Conservation (phyloP, 352 stramenopile genomes). For the Globisporangium solare region DNA sequence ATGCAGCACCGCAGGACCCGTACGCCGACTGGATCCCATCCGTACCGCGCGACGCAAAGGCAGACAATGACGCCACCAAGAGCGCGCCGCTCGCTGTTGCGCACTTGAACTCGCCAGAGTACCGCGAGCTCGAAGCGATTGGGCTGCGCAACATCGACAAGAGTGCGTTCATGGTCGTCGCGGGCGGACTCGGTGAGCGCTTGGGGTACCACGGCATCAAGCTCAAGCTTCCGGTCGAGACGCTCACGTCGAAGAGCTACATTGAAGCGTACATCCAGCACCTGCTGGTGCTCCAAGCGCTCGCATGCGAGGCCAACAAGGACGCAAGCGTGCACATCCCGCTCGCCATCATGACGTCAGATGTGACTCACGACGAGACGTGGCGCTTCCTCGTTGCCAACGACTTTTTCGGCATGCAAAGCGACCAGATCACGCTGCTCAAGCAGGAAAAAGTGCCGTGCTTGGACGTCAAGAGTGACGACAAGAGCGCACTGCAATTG, state of each 20-base stretch:
- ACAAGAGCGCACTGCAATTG: conserved; percentile 76
- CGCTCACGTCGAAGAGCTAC: conserved; percentile 87
- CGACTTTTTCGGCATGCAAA: conserved; percentile 92
- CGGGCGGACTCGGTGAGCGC: conserved; percentile 95
- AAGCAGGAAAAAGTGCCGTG: conserved; percentile 97
- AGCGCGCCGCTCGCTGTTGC: conserved; percentile 18
- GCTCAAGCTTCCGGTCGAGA: conserved; percentile 93
- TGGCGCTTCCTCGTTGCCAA: conserved; percentile 86
- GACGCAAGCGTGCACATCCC: conserved; percentile 53
- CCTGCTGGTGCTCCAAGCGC: conserved; percentile 88
- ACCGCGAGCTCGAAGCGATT: conserved; percentile 39
- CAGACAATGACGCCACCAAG: conserved; percentile 1
- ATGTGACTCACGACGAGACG: conserved; percentile 93
- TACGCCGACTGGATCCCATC: conserved; percentile 47
- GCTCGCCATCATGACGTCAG: conserved; percentile 97
- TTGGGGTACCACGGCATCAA: conserved; percentile 97
- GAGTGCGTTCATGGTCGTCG: conserved; percentile 95
- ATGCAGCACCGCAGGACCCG: conserved; percentile 4
- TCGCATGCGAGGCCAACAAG: conserved; percentile 14
- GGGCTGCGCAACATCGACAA: conserved; percentile 63
- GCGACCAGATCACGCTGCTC: conserved; percentile 92
- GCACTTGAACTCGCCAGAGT: conserved; percentile 32
- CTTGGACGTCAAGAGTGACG: conserved; percentile 27
- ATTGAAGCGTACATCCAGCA: conserved; percentile 93
- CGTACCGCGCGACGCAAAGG: conserved; percentile 18